These are phyloP conservation scores for Exophiala sp. DNA, from an alignment of 2,329 filamentous ascomycete genomes.

Conservation along the genomic window DNA sequence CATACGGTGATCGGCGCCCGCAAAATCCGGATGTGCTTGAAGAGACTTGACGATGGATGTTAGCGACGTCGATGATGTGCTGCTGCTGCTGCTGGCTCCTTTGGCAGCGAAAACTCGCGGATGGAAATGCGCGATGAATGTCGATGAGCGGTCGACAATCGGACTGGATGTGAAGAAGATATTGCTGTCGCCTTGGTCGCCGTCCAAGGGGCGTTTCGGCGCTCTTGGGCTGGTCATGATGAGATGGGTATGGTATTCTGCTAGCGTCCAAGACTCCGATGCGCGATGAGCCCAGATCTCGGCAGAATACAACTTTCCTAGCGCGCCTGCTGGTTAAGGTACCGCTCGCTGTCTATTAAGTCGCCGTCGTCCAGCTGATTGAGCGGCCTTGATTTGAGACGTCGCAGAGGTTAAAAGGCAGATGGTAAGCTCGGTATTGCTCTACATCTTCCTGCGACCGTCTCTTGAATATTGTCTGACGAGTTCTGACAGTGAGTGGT, in stretches of 20 bases:
- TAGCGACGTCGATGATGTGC: slow-evolving; percentile 29
- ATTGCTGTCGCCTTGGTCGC: neutral
- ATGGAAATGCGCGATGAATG: slow-evolving; percentile 47
- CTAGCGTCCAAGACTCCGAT: too few relatives aligned
- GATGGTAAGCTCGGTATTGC: too few relatives aligned
- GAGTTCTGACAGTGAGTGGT: too few relatives aligned
- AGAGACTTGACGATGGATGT: slow-evolving; percentile 33
- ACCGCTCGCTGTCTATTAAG: too few relatives aligned
- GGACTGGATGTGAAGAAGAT: slow-evolving; percentile 42
- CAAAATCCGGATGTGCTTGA: slow-evolving; percentile 41
- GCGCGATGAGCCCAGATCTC: too few relatives aligned
- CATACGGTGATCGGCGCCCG: slow-evolving; percentile 46
- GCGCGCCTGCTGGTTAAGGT: too few relatives aligned
- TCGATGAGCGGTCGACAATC: slow-evolving; percentile 48
- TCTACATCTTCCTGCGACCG: too few relatives aligned
- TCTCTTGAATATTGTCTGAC: too few relatives aligned
- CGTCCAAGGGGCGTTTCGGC: slow-evolving; percentile 3
- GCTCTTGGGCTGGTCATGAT: neutral
- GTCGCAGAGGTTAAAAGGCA: too few relatives aligned
- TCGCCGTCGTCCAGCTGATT: too few relatives aligned
- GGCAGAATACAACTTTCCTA: too few relatives aligned
- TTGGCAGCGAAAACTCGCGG: slow-evolving; percentile 27
- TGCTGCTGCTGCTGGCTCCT: neutral
- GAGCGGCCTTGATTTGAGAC: too few relatives aligned
- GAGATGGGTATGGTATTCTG: neutral